Base-by-base conservation (phyloP, 768 basidiomycete species). In the Lanmaoa rubissima region DNA sequence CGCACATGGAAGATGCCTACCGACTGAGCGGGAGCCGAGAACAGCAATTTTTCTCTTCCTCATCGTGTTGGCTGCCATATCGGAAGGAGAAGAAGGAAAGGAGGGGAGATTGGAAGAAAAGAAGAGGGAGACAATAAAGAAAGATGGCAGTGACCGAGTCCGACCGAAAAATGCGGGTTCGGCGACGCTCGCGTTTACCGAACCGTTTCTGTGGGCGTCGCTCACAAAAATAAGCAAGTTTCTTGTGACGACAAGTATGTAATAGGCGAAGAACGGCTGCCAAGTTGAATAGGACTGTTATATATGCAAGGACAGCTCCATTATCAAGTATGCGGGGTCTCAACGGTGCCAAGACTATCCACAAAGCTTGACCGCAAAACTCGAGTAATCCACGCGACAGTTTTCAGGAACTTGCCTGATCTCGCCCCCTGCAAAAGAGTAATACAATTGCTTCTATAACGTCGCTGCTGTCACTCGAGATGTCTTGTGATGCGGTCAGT, bases 41-140 rank as follows among this genome's bases (percentile, higher is more conserved):
- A 92, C 86, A 47, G 90, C 92, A 60, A 95, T 93, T 79, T 91
- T 94, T 70, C 92, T 81, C 78, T 89, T 89, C 78, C 83, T 89
- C 73, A 90, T 74, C 32, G 69, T 74, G 58, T 62, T 72, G 51
- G 72, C 60, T 34, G 73, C 62, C 71, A 74, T 72, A 26, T 62
- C 60, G 64, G 55, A 56, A 48, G 51, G 51, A 35, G 16, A 17
- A 35, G 51, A 43, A 39, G 50, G 26, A 53, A 35, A 21, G 32
- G 36, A 41, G 47, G 49, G 44, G 42, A 28, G 52, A 52, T 40
- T 36, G 44, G 57, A 46, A 39, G 57, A 55, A 43, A 55, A 32
- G 54, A 51, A 60, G 44, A 54, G 54, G 62, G 57, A 58, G 52
- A 59, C 34, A 59, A 59, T 57, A 65, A 42, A 60, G 28, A 48